Base-by-base conservation (phyloP, 2,329 filamentous ascomycete genomes). In the Dothideomycetidae sp. region DNA sequence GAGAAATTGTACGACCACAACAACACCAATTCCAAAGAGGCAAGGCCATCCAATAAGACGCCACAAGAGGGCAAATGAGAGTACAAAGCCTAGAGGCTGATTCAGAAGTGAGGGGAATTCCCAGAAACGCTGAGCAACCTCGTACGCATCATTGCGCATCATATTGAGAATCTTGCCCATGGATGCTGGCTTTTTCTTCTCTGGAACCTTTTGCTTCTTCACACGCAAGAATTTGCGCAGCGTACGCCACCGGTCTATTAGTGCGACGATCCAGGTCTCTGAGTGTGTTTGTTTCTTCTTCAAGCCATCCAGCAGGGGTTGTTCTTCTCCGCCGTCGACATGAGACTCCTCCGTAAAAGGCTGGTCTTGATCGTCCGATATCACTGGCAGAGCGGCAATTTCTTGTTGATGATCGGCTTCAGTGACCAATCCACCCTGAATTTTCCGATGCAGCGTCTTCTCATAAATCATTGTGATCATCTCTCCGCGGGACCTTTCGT, bases 131-230 rank as follows among this genome's bases (percentile, higher is more conserved):
- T 88, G 82, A 2, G 82, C 72, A 28, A 88, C 73, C 16, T 44
- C 42, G 51, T 88, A 90, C 0, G 80, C 81, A 53, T 90, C 82
- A 41, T 67, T 67, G 26, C 83, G 76, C 65, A 93, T 81, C 2
- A 93, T 59, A 49, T 93, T 93, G 43, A 93, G 70, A 36, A 93
- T 90, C 52, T 93, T 93, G 5, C 85, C 85, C 59, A 86, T 88
- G 0, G 81, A 84, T 0, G 85, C 83, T 2, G 79, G 71, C 39
- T 70, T 62, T 39, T 69, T 67, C 9, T 50, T 16, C 42, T 42
- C 39, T 55, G 54, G 12, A 11, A 10, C 16, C 15, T 7, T 7
- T 17, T 38, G 12, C n/a, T 21, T 33, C 17, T 38, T 38, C 17
- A 7, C 10, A 10, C 29, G 9, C 11, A 16, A 11, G 12, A 17